Evolutionary conservation across 1,139 yeast species (phyloP), one percentile per base, ranked within the genome.

Genomic region (Candida pseudoviswanathii): DNA sequence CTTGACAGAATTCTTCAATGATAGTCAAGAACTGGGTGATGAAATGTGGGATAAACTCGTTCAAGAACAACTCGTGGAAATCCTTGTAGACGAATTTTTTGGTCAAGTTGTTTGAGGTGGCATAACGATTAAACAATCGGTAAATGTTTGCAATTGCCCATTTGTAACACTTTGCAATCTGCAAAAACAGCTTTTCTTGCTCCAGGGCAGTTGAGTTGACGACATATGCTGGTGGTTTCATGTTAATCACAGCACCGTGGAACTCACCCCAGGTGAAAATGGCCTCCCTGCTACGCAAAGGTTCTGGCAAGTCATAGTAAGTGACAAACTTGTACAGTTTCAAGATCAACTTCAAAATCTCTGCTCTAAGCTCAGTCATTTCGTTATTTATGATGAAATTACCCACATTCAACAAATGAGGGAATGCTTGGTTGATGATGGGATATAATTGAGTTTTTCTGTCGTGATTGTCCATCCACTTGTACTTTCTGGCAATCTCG

Each of bases 91-190:
- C 67, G 55, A 75, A 81, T 56, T 80, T 82, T 47, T 71, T 76
- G 2, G 82, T 68, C 38, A 85, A 64, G 38, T 67, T 64, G 41
- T 61, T 65, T 5, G 85, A 79, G 25, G 51, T 46, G 2, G 89
- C 91, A 63, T 89, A 91, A 58, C 96, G 77, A 49, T 78, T 79
- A 61, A 87, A 89, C n/a, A 91, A 66, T 55, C 96, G 80, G 59
- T 78, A 81, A 45, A 92, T 67, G 63, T 90, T 90, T 33, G 90
- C 91, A 60, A 85, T 84, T 0, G 96, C 82, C 97, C 99, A 92
- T 66, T 94, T 94, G 67, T 90, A 89, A 54, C 94, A 81, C 66
- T 90, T 92, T 33, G 79, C 66, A 41, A 74, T 61, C 57, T 76
- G 78, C 11, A 74, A 59, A 48, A 68, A 63, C 45, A 68, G 60